Percentiles rank a stretch among this genome's conserved stretches.
Conservation (phyloP, 2,329 filamentous ascomycete genomes). For the Alternaria postmessia region DNA sequence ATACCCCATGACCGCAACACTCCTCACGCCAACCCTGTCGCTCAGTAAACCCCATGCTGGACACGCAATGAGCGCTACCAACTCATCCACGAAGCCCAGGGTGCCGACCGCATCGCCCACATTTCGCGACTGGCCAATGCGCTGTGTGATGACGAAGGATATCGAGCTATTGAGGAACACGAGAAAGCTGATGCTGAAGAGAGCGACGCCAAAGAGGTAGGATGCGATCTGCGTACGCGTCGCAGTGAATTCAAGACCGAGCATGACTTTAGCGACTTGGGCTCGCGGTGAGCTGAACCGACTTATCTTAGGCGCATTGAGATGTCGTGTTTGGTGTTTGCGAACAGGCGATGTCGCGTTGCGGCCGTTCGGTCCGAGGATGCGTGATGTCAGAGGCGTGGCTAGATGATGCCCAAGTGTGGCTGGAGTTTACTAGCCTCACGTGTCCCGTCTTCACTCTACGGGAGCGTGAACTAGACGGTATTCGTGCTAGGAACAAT, state of each 20-base stretch:
- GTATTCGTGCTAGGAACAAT: not conserved
- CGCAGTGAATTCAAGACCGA: constrained; percentile 62
- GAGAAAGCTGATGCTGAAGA: constrained; percentile 88
- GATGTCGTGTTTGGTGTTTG: constrained; percentile 6
- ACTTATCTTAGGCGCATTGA: constrained; percentile 23
- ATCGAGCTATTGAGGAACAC: constrained; percentile 88
- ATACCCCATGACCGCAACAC: constrained; percentile 75
- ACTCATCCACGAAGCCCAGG: constrained; percentile 83
- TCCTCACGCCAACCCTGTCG: constrained; percentile 77
- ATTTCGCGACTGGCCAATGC: constrained; percentile 75
- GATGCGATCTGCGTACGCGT: constrained; percentile 66
- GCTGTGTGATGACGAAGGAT: constrained; percentile 84
- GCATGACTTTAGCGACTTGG: constrained; percentile 34
- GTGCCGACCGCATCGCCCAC: constrained; percentile 86
- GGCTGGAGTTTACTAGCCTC: constrained; percentile 3
- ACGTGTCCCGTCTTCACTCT: constrained; percentile 1
- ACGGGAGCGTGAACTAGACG: not conserved
- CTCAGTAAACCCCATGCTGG: constrained; percentile 81
- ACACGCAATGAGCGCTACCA: constrained; percentile 81
- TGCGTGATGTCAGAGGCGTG: constrained; percentile 17
- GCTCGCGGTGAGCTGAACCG: constrained; percentile 35
- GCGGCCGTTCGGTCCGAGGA: constrained; percentile 11
- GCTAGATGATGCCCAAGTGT: constrained; percentile 6
- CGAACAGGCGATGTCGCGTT: constrained; percentile 14
- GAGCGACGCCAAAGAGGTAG: constrained; percentile 81